Evolutionary conservation across 306 rosid genomes (phyloP), one percentile per base, ranked within the genome.

Genomic region (Ormosia semicastrata): DNA sequence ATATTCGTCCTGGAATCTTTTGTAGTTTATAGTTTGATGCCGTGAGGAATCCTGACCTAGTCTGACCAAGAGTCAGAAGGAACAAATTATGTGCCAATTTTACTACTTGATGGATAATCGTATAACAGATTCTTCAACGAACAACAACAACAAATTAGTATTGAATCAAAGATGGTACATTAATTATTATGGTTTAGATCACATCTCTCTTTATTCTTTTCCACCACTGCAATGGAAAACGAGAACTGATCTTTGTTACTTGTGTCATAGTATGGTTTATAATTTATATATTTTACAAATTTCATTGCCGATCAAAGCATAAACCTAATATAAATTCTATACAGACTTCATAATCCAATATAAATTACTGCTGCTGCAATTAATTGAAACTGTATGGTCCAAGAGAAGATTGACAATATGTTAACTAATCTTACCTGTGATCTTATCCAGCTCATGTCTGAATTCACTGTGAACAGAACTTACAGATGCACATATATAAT

Each of bases 1-100:
- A 66, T 30, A 11, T 81, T 80, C 76, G 84, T 76, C 81, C 3
- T 33, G 52, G 86, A 86, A 86, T 86, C 77, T 82, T 82, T 82
- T 69, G 32, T 54, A 30, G 41, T 59, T 66, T 77, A 64, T 59
- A 65, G 17, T 69, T 74, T 81, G 4, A 85, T 82, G 70, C 70
- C 24, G 50, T 52, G 14, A 52, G 44, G 83, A 83, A 83, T 83
- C 76, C 44, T 17, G 54, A 75, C 74, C 41, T 64, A 17, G 36
- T 79, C 46, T 74, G 32, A 77, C 78, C 75, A 71, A 81, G 46
- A 72, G 30, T 71, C n/a, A 76, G 24, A 69, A 57, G 18, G 73
- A 43, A 81, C 77, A 78, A 78, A 65, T 53, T 64, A 43, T 34
- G 30, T 57, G 44, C 56, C 39, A 24, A 59, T 36, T 82, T 47